Base-by-base conservation (phyloP, 2,329 filamentous ascomycete species). In the Fusarium siculi region DNA sequence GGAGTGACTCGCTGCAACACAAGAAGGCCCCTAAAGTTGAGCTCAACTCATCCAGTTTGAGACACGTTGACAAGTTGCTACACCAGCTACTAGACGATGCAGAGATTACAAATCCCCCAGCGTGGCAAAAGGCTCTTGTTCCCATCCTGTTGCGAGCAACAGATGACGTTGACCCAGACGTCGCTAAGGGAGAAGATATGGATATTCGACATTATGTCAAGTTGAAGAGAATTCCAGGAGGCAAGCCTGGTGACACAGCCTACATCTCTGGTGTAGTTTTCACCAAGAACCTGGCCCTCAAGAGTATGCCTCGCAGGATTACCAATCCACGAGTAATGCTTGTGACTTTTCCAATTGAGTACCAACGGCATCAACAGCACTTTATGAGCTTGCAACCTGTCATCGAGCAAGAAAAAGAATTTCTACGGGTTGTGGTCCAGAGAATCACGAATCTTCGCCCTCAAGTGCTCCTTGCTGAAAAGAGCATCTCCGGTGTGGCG, bases 321-420 rank as follows among this genome's bases (percentile, higher is more conserved):
- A 82, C 88, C 18, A 92, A 93, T 61, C 96, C 96, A 7, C 91
- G 94, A 37, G 96, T 99, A 69, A 88, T 97, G 54, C 94, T 99
- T 72, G 92, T 99, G 64, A 96, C 95, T 0, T 99, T 99, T 79
- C 92, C 96, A 0, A 94, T 99, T 65, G 96, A 99, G 80, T 99
- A 99, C 81, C 94, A 97, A 66, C 91, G 96, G 43, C 95, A 98
- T 76, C 85, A 88, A 79, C 86, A 88, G 80, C 95, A 98, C 80
- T 98, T 99, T 80, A 98, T 99, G 95, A 99, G 96, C 77, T 85
- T 99, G 55, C 95, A 98, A 77, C 96, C 96, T 43, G 95, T 99
- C 63, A 97, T 99, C 76, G 93, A 96, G 62, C 96, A 99, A 81
- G 97, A 99, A 82, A 93, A 93, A 74, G 96, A 99, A 79, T 99